These are phyloP conservation scores for Candolleomyces aberdarensis DNA, from an alignment of 768 basidiomycete genomes.

Conservation along the genomic window DNA sequence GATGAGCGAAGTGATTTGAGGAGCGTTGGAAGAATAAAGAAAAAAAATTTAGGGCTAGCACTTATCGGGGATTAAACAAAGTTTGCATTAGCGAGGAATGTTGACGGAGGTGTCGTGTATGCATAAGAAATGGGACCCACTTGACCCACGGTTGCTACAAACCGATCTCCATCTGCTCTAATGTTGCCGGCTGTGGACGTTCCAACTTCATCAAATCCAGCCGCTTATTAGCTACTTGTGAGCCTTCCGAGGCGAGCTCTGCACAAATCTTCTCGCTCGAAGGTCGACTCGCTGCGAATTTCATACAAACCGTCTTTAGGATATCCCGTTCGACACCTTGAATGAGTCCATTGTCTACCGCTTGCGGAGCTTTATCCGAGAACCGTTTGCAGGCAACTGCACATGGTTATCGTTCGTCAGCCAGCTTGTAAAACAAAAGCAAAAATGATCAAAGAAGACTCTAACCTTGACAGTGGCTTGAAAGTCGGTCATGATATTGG, in stretches of 20 bases:
- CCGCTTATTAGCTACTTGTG: constrained; percentile 39
- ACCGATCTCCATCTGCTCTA: constrained; percentile 9
- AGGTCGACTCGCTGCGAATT: constrained; percentile 49
- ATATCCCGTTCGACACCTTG: constrained; percentile 48
- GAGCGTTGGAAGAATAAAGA: too few relatives aligned
- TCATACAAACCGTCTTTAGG: constrained; percentile 40
- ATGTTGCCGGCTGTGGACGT: constrained; percentile 29
- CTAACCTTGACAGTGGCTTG: constrained; percentile 75
- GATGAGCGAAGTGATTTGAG: too few relatives aligned
- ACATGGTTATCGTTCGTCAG: neutral
- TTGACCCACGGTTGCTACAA: neutral
- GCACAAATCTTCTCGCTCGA: constrained; percentile 46
- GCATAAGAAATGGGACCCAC: too few relatives aligned
- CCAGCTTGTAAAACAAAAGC: neutral
- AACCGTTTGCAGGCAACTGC: constrained; percentile 57
- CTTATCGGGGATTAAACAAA: too few relatives aligned
- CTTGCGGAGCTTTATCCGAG: constrained; percentile 52
- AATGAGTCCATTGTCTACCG: constrained; percentile 55
- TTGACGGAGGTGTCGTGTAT: too few relatives aligned
- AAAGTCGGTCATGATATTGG: constrained; percentile 68
- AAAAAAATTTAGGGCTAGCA: too few relatives aligned
- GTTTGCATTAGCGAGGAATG: too few relatives aligned
- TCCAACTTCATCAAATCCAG: constrained; percentile 48
- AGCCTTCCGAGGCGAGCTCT: constrained; percentile 50
- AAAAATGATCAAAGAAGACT: too few relatives aligned